Conservation (phyloP, 2,329 filamentous ascomycete species). For the Tricladium varicosporioides region DNA sequence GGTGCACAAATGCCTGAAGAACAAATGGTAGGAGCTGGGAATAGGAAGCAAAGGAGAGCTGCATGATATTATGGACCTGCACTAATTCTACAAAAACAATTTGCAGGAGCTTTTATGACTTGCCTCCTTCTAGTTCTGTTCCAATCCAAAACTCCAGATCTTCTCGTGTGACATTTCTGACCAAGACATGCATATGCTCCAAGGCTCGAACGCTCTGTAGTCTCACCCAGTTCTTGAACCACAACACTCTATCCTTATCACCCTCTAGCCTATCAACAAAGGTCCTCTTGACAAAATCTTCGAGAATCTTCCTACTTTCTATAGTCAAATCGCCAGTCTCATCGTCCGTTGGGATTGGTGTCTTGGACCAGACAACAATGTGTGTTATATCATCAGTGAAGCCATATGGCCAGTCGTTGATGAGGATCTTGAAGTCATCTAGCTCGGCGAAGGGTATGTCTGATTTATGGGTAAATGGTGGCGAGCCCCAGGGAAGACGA, state of each 20-base stretch:
- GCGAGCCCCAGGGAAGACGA: slow-evolving; percentile 69
- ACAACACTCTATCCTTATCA: slow-evolving; percentile 56
- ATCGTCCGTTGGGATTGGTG: slow-evolving; percentile 69
- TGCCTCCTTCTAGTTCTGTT: slow-evolving; percentile 3
- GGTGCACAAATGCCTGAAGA: slow-evolving; percentile 27
- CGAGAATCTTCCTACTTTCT: slow-evolving; percentile 61
- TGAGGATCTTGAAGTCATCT: slow-evolving; percentile 66
- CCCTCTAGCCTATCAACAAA: slow-evolving; percentile 61
- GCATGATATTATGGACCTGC: slow-evolving; percentile 12
- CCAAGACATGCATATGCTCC: slow-evolving; percentile 84
- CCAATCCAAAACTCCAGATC: slow-evolving; percentile 53
- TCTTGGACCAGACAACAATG: slow-evolving; percentile 90
- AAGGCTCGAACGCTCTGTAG: slow-evolving; percentile 84
- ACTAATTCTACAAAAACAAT: neutral
- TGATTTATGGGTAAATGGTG: slow-evolving; percentile 48
- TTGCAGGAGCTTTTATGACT: neutral
- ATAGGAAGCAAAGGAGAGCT: slow-evolving; percentile 35
- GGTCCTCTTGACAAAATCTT: slow-evolving; percentile 65
- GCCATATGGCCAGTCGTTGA: slow-evolving; percentile 95
- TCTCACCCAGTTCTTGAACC: slow-evolving; percentile 94
- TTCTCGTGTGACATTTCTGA: slow-evolving; percentile 52
- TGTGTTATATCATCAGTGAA: slow-evolving; percentile 67
- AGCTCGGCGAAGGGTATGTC: slow-evolving; percentile 48
- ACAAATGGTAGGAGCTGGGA: slow-evolving; percentile 27
- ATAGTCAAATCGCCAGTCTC: slow-evolving; percentile 70